Evolutionary conservation across 768 basidiomycete species (phyloP).

Genomic region (Xerocomellus amylosporus): DNA sequence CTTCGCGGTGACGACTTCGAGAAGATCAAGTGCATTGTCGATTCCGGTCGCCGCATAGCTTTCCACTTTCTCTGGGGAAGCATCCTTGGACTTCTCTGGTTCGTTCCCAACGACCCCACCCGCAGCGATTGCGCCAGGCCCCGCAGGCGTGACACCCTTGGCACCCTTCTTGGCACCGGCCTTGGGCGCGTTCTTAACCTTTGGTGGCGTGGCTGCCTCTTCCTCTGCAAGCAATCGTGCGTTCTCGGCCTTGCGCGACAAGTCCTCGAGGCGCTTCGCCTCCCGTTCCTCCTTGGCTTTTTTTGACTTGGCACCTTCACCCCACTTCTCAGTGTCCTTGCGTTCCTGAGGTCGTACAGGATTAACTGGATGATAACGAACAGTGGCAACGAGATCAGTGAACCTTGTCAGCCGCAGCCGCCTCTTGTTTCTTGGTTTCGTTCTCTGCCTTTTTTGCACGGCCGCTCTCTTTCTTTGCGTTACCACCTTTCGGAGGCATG

Average conservation of each 20-base stretch:
- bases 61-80: conserved; percentile 47
- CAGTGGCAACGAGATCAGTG: conserved; percentile 5
- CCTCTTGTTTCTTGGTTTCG: conserved; percentile 74
- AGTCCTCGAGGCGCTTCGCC: conserved; percentile 75
- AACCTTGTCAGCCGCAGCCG: conserved; percentile 60
- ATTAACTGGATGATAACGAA: conserved; percentile 1
- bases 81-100: conserved; percentile 24
- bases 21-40: conserved; percentile 84
- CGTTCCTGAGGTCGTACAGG: conserved; percentile 49
- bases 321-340: conserved; percentile 69
- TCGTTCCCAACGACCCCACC: conserved; percentile 47
- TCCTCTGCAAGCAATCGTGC: conserved; percentile 87
- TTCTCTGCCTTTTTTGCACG: conserved; percentile 91
- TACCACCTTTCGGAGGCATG: conserved; percentile 87
- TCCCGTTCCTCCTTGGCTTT: conserved; percentile 74
- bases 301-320: conserved; percentile 60
- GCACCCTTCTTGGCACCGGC: conserved; percentile 55
- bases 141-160: conserved; percentile 61
- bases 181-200: conserved; percentile 64
- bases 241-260: conserved; percentile 83
- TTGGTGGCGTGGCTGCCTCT: conserved; percentile 58
- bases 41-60: conserved; percentile 83
- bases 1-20: conserved; percentile 88
- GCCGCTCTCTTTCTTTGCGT: conserved; percentile 90
- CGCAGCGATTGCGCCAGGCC: conserved; percentile 82